These are phyloP conservation scores for Endothia cerciana DNA, from an alignment of 2,329 filamentous ascomycete species.

Conservation along the genomic window DNA sequence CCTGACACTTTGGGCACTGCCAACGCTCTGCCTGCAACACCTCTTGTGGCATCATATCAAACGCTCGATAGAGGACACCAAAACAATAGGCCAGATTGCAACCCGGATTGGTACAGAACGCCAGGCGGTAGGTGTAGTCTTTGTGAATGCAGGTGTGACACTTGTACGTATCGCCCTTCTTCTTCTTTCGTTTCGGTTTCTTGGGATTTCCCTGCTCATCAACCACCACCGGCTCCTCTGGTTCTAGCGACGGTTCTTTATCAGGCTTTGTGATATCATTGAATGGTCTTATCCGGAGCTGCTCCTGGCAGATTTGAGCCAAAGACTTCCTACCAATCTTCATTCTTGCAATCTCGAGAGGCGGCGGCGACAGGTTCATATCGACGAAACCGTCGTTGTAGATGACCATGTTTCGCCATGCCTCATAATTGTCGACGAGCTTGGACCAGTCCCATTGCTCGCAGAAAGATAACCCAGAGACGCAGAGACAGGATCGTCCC, in stretches of 20 bases:
- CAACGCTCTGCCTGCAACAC: constrained; percentile 81
- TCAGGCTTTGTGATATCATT: constrained; percentile 74
- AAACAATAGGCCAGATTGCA: constrained; percentile 87
- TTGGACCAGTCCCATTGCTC: constrained; percentile 91
- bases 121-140: constrained; percentile 84
- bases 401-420: constrained; percentile 80
- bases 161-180: constrained; percentile 57
- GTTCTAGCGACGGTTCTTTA: constrained; percentile 52
- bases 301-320: constrained; percentile 92
- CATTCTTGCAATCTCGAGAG: constrained; percentile 71
- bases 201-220: constrained; percentile 67
- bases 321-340: constrained; percentile 75
- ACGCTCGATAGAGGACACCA: constrained; percentile 87
- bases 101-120: constrained; percentile 70
- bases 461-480: constrained; percentile 85
- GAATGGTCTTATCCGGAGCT: constrained; percentile 78
- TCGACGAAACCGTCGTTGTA: constrained; percentile 71
- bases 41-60: constrained; percentile 84
- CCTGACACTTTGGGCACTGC: constrained; percentile 85
- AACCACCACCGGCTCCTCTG: constrained; percentile 59
- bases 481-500: constrained; percentile 88
- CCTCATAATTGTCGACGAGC: constrained; percentile 76
- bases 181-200: constrained; percentile 59
- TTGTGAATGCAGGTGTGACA: constrained; percentile 86
- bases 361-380: constrained; percentile 67